Conservation (phyloP, 495 filamentous ascomycete genomes). For the Tuber aestivum region DNA sequence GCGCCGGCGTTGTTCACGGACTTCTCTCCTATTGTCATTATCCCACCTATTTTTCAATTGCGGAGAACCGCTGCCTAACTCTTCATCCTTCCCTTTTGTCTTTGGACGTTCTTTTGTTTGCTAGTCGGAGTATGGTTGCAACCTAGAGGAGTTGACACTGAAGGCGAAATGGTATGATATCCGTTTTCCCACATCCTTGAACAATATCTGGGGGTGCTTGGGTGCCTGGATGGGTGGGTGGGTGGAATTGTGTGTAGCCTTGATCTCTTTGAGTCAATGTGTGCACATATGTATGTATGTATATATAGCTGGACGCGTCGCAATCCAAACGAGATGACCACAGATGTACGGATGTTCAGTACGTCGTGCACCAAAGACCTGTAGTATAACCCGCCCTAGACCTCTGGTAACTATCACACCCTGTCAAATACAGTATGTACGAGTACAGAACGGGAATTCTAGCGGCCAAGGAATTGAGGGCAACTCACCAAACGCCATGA, state of each 20-base stretch:
- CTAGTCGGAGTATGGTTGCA: background rate
- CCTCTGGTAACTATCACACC: background rate
- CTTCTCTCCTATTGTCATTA: background rate
- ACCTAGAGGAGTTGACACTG: background rate
- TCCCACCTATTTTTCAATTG: background rate
- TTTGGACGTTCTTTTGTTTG: background rate
- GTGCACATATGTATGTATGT: background rate
- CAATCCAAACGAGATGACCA: background rate
- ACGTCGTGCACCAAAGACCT: background rate
- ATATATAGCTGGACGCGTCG: background rate
- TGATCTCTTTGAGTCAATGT: background rate
- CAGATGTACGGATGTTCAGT: background rate
- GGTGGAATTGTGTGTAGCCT: background rate
- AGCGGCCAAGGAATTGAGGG: background rate
- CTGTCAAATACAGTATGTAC: background rate
- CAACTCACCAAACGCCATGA: background rate
- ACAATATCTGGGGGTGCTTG: background rate
- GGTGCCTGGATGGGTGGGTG: background rate
- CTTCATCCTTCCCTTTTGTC: background rate
- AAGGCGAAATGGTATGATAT: background rate
- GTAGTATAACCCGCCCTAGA: background rate
- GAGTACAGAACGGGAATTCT: background rate
- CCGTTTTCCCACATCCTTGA: background rate
- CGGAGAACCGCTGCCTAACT: background rate
- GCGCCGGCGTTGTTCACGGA: constrained; percentile 1